Evolutionary conservation across 371 early-diverging fungal genomes (phyloP).

Genomic region (Quaeritorhiza haematococci): DNA sequence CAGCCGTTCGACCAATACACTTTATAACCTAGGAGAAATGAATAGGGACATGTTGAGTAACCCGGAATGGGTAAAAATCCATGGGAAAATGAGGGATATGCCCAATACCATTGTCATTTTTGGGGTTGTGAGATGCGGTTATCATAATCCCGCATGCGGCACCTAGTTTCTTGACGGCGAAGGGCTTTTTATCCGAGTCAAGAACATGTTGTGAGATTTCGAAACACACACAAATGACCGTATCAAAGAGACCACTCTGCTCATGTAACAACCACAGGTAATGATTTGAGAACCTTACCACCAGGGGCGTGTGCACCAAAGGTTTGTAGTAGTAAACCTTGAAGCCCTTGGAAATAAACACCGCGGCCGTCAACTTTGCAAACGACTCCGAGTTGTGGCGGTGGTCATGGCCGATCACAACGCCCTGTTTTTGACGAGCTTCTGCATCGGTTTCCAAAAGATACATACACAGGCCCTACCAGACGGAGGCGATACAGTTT

Average conservation of each 20-base stretch:
- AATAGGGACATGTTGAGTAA: too few relatives aligned
- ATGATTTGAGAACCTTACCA: constrained; percentile 36
- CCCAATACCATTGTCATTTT: constrained; percentile 82
- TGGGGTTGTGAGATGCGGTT: constrained; percentile 97
- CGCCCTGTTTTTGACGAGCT: constrained; percentile 51
- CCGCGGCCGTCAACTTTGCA: constrained; percentile 80
- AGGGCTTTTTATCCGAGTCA: constrained; percentile 46
- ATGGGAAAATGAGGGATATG: too few relatives aligned
- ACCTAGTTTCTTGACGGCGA: constrained; percentile 66
- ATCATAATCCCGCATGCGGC: constrained; percentile 95
- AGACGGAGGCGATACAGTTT: background rate
- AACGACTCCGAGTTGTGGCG: constrained; percentile 81
- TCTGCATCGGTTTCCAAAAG: constrained; percentile 27
- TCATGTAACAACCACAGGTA: background rate
- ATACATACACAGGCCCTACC: constrained; percentile 29
- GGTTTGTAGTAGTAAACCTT: constrained; percentile 75
- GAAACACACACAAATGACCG: too few relatives aligned
- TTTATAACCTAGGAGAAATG: constrained; percentile 83
- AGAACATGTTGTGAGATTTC: too few relatives aligned
- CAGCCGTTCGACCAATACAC: constrained; percentile 91
- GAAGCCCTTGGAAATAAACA: constrained; percentile 75
- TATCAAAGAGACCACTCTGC: too few relatives aligned
- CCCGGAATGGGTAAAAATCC: background rate
- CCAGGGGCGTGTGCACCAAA: constrained; percentile 84
- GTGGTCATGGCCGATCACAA: constrained; percentile 95